A percentile compares a stretch with the other conserved stretches of the same genome.
phyloP scores from a whole-genome alignment of 2,329 filamentous ascomycete genomes.

The Parastagonospora avenae region DNA sequence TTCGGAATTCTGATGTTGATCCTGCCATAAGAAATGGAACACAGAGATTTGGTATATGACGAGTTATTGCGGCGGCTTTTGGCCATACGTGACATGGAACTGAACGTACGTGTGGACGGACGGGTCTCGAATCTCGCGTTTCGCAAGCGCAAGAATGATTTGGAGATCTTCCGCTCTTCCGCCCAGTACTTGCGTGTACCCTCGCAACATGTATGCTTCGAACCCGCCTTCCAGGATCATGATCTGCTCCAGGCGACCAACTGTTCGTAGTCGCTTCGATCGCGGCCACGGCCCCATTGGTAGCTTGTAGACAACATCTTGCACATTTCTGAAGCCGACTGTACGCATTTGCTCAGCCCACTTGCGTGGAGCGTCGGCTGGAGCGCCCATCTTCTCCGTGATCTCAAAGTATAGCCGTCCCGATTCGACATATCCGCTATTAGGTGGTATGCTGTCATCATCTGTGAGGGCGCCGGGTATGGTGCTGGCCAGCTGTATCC shows the following conservation, averaged over 20 bases:
- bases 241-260: constrained; percentile 25
- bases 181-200: constrained; percentile 24
- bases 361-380: constrained; percentile 35
- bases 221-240: constrained; percentile 32
- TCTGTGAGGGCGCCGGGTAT: constrained; percentile 23
- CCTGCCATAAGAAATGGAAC: too few relatives aligned
- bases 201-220: constrained; percentile 30
- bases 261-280: constrained; percentile 24
- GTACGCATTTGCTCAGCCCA: constrained; percentile 43
- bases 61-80: constrained; percentile 12
- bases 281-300: constrained; percentile 37
- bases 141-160: constrained; percentile 22
- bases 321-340: constrained; percentile 52
- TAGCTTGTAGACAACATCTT: constrained; percentile 35
- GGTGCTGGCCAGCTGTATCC: constrained; percentile 37
- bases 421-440: constrained; percentile 25
- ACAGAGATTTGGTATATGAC: not conserved
- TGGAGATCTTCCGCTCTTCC: constrained; percentile 22
- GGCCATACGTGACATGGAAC: constrained; percentile 28
- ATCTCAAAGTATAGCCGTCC: constrained; percentile 26
- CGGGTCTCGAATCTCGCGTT: constrained; percentile 25
- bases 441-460: constrained; percentile 24
- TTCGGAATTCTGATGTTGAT: too few relatives aligned
- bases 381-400: constrained; percentile 33
- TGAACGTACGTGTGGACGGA: constrained; percentile 29